phyloP scores from a whole-genome alignment of 106 monocot genomes.

The Allium sativum region DNA sequence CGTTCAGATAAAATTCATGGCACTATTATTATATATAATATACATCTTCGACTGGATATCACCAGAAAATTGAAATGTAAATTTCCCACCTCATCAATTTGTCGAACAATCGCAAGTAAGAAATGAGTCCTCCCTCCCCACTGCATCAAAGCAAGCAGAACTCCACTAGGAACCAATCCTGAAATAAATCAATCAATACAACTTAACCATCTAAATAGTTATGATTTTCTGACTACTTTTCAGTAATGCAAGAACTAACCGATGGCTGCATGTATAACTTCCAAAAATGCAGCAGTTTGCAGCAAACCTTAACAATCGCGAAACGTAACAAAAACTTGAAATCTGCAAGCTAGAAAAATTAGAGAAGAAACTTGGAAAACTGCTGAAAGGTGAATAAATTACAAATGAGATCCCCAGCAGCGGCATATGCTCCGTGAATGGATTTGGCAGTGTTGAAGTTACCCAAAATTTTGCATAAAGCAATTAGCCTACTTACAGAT shows the following conservation, averaged over 20 bases:
- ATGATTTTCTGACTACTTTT: too few relatives aligned
- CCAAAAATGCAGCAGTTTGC: slow-evolving; percentile 49
- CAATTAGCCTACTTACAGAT: slow-evolving; percentile 30
- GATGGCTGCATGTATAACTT: slow-evolving; percentile 57
- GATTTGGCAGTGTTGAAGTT: slow-evolving; percentile 19
- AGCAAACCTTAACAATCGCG: slow-evolving; percentile 31
- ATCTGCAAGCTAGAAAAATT: background rate
- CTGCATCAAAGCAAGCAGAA: slow-evolving; percentile 53
- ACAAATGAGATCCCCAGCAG: slow-evolving; percentile 82
- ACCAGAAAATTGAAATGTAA: background rate
- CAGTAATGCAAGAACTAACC: slow-evolving; percentile 21
- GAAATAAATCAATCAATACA: background rate
- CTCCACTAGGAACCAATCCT: slow-evolving; percentile 74
- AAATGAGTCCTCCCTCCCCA: slow-evolving; percentile 96
- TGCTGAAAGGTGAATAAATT: background rate
- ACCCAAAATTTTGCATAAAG: slow-evolving; percentile 34
- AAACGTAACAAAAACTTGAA: background rate
- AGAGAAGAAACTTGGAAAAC: background rate
- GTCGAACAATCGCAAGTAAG: slow-evolving; percentile 71
- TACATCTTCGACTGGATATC: too few relatives aligned
- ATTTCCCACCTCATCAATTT: slow-evolving; percentile 50
- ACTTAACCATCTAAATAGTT: too few relatives aligned
- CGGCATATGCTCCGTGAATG: slow-evolving; percentile 42
- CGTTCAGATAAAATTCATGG: background rate
- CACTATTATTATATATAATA: background rate